Evolutionary conservation across 169 alveolate species (phyloP).

Genomic region (Plasmodium ovale): DNA sequence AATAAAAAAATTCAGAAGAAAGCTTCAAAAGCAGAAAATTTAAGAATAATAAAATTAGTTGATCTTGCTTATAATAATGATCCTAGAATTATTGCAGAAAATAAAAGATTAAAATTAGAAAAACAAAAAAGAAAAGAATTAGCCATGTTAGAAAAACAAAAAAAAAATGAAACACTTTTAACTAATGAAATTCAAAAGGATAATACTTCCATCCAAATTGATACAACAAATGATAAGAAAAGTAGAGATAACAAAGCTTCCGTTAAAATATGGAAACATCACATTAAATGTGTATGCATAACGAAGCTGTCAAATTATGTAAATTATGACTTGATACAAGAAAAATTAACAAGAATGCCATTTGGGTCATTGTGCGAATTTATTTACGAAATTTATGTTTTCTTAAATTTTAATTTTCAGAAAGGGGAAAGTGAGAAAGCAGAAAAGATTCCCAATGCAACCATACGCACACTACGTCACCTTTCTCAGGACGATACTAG

Average conservation of each 20-base stretch:
- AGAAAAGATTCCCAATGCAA: conserved; percentile 5
- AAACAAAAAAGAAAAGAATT: conserved; percentile 78
- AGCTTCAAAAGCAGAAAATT: conserved; percentile 89
- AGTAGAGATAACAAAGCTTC: conserved; percentile 71
- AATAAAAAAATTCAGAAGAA: conserved; percentile 92
- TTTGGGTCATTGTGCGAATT: conserved; percentile 66
- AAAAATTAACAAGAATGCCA: conserved; percentile 32
- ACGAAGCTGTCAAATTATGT: conserved; percentile 61
- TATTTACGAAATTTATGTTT: conserved; percentile 48
- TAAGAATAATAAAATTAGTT: conserved; percentile 92
- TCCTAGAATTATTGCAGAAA: conserved; percentile 86
- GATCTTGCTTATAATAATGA: conserved; percentile 92
- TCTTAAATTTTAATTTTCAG: conserved; percentile 36
- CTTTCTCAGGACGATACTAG: no score
- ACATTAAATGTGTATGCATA: conserved; percentile 76
- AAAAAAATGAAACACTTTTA: conserved; percentile 79
- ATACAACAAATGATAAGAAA: conserved; percentile 79
- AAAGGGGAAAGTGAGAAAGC: conserved; percentile 1
- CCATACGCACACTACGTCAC: no score
- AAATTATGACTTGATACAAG: conserved; percentile 25
- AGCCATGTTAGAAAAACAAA: conserved; percentile 77
- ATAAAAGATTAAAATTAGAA: conserved; percentile 82
- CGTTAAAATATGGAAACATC: conserved; percentile 71
- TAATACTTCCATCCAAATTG: conserved; percentile 69
- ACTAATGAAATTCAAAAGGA: conserved; percentile 83